Evolutionary conservation across 768 basidiomycete species (phyloP), one percentile per base, ranked within the genome.

Genomic region (Albatrellus ellisii): DNA sequence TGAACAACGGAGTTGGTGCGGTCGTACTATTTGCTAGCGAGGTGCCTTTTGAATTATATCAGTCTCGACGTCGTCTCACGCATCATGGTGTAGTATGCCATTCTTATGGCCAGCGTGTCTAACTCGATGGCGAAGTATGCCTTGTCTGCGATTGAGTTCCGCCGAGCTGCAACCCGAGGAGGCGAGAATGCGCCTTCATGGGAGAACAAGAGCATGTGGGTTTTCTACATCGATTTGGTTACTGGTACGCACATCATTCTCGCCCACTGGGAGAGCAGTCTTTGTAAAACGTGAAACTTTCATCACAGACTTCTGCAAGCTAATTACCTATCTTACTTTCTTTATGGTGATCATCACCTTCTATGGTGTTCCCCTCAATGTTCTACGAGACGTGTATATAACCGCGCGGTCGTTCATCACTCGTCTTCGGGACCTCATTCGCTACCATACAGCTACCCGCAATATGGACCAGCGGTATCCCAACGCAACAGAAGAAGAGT

Each of bases 181-280:
- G 85, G 85, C 24, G 86, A 84, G 59, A 83, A 82, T 58, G 78
- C 85, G 2, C 80, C 90, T 48, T 75, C 81, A 36, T 98, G 95
- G 95, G 92, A 99, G 60, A 83, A 91, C 55, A 98, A 97, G 69
- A 90, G 87, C 65, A 92, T 97, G 79, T 92, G 79, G 69, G 67
- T 85, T 7, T 97, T 95, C 65, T 98, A 97, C 56, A 77, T 97
- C 44, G 95, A 98, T 55, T 63, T 98, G 40, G 67, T 70, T 21
- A 92, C 91, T 31, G 91, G 94, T 92, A 49, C 36, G 76, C 61
- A 15, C 38, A 33, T 41, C 9, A 17, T 15, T 22, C 36, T 36
- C 33, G 6, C 41, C 36, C 41, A 26, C 39, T 41, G 39, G 20
- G 9, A 25, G 12, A 26, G 33, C 6, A 32, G 45, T 46, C 36